These are phyloP conservation scores for Cucumis cinereus DNA, from an alignment of 306 rosid genomes.

Conservation along the genomic window DNA sequence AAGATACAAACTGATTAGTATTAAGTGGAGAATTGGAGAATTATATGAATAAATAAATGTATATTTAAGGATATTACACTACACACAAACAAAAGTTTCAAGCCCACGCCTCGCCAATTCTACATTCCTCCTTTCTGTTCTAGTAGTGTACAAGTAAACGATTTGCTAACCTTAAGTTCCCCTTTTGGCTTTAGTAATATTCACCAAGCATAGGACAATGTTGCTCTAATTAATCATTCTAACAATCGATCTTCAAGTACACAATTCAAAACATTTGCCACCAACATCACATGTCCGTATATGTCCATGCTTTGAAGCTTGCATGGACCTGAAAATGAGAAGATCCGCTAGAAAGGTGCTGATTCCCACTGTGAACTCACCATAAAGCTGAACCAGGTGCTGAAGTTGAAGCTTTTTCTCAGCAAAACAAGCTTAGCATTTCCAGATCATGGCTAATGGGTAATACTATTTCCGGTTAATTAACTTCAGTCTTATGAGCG, in stretches of 20 bases:
- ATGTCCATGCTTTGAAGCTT: background rate
- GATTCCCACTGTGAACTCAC: background rate
- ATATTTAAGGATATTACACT: too few species aligned
- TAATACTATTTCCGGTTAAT: background rate
- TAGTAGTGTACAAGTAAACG: background rate
- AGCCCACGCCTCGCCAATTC: too few species aligned
- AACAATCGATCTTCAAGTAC: background rate
- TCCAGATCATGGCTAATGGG: background rate
- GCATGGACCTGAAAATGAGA: background rate
- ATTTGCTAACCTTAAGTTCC: background rate
- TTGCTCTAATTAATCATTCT: background rate
- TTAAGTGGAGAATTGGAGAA: too few species aligned
- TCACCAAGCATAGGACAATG: background rate
- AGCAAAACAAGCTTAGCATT: background rate
- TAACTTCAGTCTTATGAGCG: background rate
- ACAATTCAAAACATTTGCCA: background rate
- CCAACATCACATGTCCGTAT: background rate
- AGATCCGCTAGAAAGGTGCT: background rate
- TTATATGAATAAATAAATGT: too few species aligned
- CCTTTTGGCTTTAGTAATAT: background rate
- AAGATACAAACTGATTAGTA: too few species aligned
- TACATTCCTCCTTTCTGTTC: background rate
- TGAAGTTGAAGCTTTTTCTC: background rate
- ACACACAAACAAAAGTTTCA: too few species aligned
- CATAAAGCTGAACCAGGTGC: slow-evolving; percentile 1